Conservation (phyloP, 2,329 filamentous ascomycete genomes). For the Botrytis fabae region DNA sequence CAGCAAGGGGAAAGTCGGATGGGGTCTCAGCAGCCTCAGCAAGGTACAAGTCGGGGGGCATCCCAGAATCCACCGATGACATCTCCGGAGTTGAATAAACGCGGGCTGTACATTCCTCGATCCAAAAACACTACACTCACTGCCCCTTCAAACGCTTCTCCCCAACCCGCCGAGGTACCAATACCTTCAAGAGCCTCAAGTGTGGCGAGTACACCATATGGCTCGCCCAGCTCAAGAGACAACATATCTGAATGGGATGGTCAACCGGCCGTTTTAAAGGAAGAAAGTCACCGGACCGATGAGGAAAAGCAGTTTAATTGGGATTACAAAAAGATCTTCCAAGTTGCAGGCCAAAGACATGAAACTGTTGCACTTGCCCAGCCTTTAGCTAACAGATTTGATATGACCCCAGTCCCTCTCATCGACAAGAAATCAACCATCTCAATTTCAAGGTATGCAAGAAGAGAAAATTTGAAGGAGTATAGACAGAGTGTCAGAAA, state of each 20-base stretch:
- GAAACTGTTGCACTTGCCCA: slow-evolving; percentile 51
- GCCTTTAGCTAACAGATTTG: slow-evolving; percentile 47
- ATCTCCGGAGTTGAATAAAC: slow-evolving; percentile 5
- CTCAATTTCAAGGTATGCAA: slow-evolving; percentile 49
- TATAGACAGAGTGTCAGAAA: slow-evolving; percentile 47
- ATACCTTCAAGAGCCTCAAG: slow-evolving; percentile 26
- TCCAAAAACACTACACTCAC: slow-evolving; percentile 17
- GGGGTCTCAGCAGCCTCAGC: slow-evolving; percentile 16
- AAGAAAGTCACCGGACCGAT: slow-evolving; percentile 29
- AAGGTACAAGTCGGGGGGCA: not conserved
- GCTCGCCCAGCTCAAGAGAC: slow-evolving; percentile 16
- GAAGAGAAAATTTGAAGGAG: slow-evolving; percentile 46
- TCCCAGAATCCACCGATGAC: slow-evolving; percentile 24
- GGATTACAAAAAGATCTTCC: slow-evolving; percentile 46
- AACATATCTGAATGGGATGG: slow-evolving; percentile 23
- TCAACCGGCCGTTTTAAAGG: slow-evolving; percentile 23
- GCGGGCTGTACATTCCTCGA: slow-evolving; percentile 16
- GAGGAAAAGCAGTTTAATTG: slow-evolving; percentile 43
- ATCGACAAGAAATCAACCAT: slow-evolving; percentile 47
- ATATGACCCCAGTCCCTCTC: slow-evolving; percentile 49
- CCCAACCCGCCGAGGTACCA: slow-evolving; percentile 15
- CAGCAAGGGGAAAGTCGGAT: slow-evolving; percentile 10
- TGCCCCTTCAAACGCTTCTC: slow-evolving; percentile 15
- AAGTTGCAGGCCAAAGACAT: slow-evolving; percentile 41
- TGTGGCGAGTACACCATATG: slow-evolving; percentile 29